phyloP scores from a whole-genome alignment of 345 rosid species.

The Litchi chinensis region DNA sequence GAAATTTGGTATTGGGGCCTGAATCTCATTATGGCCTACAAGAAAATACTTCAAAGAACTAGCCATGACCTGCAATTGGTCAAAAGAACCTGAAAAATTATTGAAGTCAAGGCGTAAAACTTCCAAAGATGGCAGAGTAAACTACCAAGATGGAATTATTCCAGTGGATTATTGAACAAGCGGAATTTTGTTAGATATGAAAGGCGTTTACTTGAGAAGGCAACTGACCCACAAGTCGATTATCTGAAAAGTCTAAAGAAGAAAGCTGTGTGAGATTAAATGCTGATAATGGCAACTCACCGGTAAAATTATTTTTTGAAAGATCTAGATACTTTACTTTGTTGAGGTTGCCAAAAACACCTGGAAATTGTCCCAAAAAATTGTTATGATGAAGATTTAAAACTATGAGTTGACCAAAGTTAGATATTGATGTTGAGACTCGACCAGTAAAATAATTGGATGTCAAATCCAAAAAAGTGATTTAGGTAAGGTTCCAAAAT shows the following conservation, averaged over 20 bases:
- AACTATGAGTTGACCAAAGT: not conserved
- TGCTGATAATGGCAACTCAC: conserved; percentile 9
- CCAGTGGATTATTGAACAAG: conserved; percentile 20
- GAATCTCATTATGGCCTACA: conserved; percentile 13
- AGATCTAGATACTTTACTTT: not conserved
- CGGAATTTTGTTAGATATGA: not conserved
- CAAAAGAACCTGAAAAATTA: conserved; percentile 2
- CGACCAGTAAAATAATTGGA: not conserved
- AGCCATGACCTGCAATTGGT: not conserved
- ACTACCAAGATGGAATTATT: conserved; percentile 29
- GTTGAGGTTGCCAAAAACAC: conserved; percentile 1
- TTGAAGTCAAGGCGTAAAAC: conserved; percentile 15
- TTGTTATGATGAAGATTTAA: not conserved
- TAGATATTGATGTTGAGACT: conserved; percentile 1
- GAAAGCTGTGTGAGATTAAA: conserved; percentile 16
- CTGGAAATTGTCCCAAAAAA: conserved; percentile 6
- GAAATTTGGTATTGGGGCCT: conserved; percentile 30
- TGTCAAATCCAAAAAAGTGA: not conserved
- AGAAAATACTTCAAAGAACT: not conserved
- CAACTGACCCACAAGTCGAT: conserved; percentile 16
- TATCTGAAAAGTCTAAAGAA: not conserved
- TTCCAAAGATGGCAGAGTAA: conserved; percentile 21
- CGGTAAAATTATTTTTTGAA: not conserved
- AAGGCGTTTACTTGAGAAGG: conserved; percentile 4
- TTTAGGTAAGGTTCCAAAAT: not conserved